A percentile compares a stretch with the other conserved stretches of the same genome.
These are phyloP conservation scores for Solanum chacoense DNA, from an alignment of 305 asterid species.

Conservation along the genomic window DNA sequence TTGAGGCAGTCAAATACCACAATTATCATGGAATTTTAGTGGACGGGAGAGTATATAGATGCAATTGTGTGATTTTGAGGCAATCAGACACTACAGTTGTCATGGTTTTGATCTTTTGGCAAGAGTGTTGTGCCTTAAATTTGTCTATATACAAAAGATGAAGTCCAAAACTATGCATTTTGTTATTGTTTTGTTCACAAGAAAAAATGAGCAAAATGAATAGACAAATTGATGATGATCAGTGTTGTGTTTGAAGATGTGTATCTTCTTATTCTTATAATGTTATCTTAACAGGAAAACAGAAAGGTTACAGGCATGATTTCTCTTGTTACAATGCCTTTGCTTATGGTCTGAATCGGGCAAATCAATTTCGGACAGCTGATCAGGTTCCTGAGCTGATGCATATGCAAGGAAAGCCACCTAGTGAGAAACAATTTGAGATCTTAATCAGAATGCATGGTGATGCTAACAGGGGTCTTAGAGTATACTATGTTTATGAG, in stretches of 20 bases:
- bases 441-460: conserved; percentile 82
- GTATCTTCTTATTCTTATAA: conserved; percentile 14
- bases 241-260: neutral
- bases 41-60: neutral
- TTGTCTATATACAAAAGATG: neutral
- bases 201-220: neutral
- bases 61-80: neutral
- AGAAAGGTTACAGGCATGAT: conserved; percentile 91
- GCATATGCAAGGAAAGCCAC: conserved; percentile 89
- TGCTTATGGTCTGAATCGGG: conserved; percentile 68
- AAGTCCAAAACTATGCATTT: neutral
- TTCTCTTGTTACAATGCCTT: conserved; percentile 89
- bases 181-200: neutral
- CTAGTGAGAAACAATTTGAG: conserved; percentile 89
- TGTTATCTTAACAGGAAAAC: conserved; percentile 50
- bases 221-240: neutral
- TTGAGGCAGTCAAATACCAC: neutral
- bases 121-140: neutral
- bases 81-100: neutral
- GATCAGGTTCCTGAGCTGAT: conserved; percentile 94
- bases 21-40: neutral
- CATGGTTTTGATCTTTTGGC: neutral
- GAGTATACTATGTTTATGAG: conserved; percentile 80
- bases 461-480: conserved; percentile 79
- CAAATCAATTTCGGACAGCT: conserved; percentile 66